Evolutionary conservation across 164 flowering plant genomes (phyloP).

Genomic region (Cinnamomum micranthum): DNA sequence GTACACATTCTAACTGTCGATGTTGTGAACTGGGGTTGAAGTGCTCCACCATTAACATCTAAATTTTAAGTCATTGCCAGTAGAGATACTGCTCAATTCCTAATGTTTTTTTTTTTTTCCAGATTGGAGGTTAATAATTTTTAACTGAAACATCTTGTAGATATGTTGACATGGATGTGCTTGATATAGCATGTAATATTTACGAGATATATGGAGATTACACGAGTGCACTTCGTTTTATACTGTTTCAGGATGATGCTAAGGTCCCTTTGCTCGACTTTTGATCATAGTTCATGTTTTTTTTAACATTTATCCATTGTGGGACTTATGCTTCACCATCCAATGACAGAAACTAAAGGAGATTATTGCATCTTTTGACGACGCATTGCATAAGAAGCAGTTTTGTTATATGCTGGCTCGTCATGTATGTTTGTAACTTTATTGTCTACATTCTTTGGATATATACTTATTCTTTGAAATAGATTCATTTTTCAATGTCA

Average conservation of each 20-base stretch:
- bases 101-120: not conserved
- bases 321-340: slow-evolving; percentile 14
- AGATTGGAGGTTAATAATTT: not conserved
- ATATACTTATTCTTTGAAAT: not conserved
- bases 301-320: not conserved
- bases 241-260: slow-evolving; percentile 70
- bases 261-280: slow-evolving; percentile 39
- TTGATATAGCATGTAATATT: slow-evolving; percentile 70
- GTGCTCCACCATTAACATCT: too few relatives aligned
- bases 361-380: slow-evolving; percentile 58
- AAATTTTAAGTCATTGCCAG: too few relatives aligned
- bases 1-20: too few relatives aligned
- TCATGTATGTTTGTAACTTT: slow-evolving; percentile 58
- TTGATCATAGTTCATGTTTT: not conserved
- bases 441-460: not conserved
- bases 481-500: not conserved
- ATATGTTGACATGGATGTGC: slow-evolving; percentile 76
- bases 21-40: too few relatives aligned
- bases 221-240: slow-evolving; percentile 84
- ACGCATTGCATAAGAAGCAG: slow-evolving; percentile 62
- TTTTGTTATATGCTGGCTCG: slow-evolving; percentile 86
- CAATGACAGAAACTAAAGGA: slow-evolving; percentile 77
- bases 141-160: slow-evolving; percentile 36
- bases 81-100: too few relatives aligned
- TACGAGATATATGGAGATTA: slow-evolving; percentile 68